Percentiles rank a stretch among this genome's conserved stretches.
Evolutionary conservation across 805 yeast species (phyloP).

Genomic region (Tetrapisispora phaffii): DNA sequence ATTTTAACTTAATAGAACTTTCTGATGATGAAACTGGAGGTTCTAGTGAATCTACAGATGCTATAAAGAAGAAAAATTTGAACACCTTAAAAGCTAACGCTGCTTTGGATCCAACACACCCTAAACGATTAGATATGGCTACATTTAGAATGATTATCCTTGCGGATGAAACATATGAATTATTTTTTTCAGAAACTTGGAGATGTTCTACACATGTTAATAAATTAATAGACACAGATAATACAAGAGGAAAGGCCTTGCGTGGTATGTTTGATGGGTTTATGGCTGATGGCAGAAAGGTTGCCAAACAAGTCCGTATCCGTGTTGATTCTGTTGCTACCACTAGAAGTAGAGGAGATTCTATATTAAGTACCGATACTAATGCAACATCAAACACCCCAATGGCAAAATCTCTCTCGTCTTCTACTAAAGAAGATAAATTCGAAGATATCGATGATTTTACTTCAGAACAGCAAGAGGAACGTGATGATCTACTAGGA

Average conservation of each 20-base stretch:
- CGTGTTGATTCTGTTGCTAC: slow-evolving; percentile 70
- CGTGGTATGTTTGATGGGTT: slow-evolving; percentile 86
- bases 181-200: slow-evolving; percentile 63
- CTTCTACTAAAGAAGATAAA: slow-evolving; percentile 11
- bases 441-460: slow-evolving; percentile 27
- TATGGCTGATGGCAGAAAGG: slow-evolving; percentile 84
- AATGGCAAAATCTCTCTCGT: slow-evolving; percentile 3
- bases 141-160: slow-evolving; percentile 90
- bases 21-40: slow-evolving; percentile 30
- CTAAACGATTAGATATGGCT: slow-evolving; percentile 65
- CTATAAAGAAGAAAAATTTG: slow-evolving; percentile 18
- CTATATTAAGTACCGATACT: slow-evolving; percentile 11
- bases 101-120: slow-evolving; percentile 73
- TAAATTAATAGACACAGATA: slow-evolving; percentile 37
- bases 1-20: slow-evolving; percentile 34
- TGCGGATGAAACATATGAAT: slow-evolving; percentile 89
- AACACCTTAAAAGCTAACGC: slow-evolving; percentile 52
- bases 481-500: slow-evolving; percentile 21
- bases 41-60: slow-evolving; percentile 5
- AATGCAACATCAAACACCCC: not conserved
- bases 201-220: slow-evolving; percentile 59
- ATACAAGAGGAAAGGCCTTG: slow-evolving; percentile 45
- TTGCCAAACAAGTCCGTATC: slow-evolving; percentile 79
- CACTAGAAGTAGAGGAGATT: slow-evolving; percentile 8
- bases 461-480: slow-evolving; percentile 21